Evolutionary conservation across 2,329 filamentous ascomycete genomes (phyloP).

Genomic region (Trichoderma harzianum): DNA sequence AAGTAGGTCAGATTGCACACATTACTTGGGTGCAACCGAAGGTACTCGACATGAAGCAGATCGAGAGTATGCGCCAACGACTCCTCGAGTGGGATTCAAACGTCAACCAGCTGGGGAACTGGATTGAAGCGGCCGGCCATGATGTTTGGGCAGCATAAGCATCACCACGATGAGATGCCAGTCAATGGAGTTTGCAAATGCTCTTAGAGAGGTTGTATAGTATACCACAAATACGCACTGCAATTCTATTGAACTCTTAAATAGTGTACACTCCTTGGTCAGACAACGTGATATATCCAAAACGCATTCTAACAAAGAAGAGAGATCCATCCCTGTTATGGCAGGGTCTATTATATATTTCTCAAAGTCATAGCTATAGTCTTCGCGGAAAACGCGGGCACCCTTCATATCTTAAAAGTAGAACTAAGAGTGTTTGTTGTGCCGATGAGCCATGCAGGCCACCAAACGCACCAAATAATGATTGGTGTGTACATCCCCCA

Average conservation of each 20-base stretch:
- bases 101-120: constrained; percentile 93
- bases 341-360: background rate
- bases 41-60: constrained; percentile 92
- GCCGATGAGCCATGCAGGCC: constrained; percentile 81
- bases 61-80: constrained; percentile 83
- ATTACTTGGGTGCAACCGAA: constrained; percentile 99
- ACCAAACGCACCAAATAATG: constrained; percentile 93
- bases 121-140: constrained; percentile 91
- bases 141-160: constrained; percentile 87
- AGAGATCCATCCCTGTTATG: background rate
- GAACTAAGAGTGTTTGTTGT: constrained; percentile 51
- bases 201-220: constrained; percentile 24
- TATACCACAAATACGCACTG: constrained; percentile 22
- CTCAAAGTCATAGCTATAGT: background rate
- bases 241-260: background rate
- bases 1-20: constrained; percentile 88
- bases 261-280: background rate
- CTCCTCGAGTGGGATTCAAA: constrained; percentile 93
- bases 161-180: background rate
- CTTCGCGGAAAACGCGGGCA: background rate
- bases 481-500: constrained; percentile 87
- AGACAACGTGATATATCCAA: background rate
- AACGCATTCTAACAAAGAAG: background rate
- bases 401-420: constrained; percentile 13
- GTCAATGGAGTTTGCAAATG: background rate